Conservation (phyloP, 2,329 filamentous ascomycete species). For the Chalaropsis thielavioides region DNA sequence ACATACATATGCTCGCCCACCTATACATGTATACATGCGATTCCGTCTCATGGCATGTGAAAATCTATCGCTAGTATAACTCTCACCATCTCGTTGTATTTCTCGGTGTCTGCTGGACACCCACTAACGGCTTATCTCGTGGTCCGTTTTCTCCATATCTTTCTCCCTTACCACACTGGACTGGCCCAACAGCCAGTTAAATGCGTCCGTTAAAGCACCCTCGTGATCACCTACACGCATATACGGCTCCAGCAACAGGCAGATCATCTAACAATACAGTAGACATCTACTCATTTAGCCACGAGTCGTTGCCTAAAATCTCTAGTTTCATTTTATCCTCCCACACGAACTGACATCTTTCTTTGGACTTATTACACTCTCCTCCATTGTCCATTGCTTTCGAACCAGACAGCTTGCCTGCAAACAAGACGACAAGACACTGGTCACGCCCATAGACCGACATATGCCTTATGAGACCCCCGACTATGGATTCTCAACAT, state of each 20-base stretch:
- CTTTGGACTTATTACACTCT: too few species aligned
- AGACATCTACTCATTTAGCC: too few species aligned
- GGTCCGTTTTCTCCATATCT: background rate
- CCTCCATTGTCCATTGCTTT: too few species aligned
- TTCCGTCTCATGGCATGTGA: background rate
- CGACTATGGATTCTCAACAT: slow-evolving; percentile 23
- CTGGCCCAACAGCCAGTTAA: background rate
- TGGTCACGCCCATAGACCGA: background rate
- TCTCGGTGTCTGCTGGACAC: background rate
- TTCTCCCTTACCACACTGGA: background rate
- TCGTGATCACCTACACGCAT: background rate
- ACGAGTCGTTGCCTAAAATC: too few species aligned
- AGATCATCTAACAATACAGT: too few species aligned
- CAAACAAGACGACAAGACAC: background rate
- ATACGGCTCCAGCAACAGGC: background rate
- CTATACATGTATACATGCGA: background rate
- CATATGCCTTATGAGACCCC: background rate
- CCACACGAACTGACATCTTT: too few species aligned
- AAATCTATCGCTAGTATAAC: background rate
- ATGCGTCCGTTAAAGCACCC: background rate
- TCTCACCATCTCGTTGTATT: background rate
- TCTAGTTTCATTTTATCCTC: too few species aligned
- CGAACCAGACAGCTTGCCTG: too few species aligned
- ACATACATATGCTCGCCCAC: background rate
- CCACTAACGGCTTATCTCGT: background rate